Evolutionary conservation across 2,329 filamentous ascomycete genomes (phyloP).

Genomic region (Fusarium clavum): DNA sequence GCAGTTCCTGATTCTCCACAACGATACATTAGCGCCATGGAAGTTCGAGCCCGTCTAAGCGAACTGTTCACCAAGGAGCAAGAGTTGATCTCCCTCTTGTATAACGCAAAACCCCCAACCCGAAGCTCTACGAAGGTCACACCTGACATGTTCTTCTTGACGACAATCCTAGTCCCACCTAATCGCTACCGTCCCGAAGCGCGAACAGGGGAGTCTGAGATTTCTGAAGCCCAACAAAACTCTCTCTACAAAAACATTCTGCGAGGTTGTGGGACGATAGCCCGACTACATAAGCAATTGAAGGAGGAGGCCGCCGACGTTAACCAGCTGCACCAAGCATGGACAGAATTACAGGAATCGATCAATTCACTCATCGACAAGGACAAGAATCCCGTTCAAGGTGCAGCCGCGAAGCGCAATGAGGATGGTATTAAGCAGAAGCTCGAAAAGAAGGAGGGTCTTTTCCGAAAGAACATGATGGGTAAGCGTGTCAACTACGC

Average conservation of each 20-base stretch:
- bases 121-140: constrained; percentile 69
- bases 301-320: constrained; percentile 63
- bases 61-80: constrained; percentile 89
- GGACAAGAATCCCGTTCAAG: constrained; percentile 85
- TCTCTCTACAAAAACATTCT: constrained; percentile 87
- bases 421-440: constrained; percentile 98
- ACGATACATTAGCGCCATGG: constrained; percentile 83
- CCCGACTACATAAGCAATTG: constrained; percentile 71
- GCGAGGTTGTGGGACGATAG: constrained; percentile 77
- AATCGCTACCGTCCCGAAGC: constrained; percentile 93
- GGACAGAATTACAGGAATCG: constrained; percentile 84
- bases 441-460: constrained; percentile 97
- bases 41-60: constrained; percentile 82
- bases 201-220: constrained; percentile 80
- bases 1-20: constrained; percentile 57
- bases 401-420: constrained; percentile 79
- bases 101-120: constrained; percentile 75
- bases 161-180: constrained; percentile 86
- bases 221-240: constrained; percentile 91
- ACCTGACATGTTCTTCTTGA: constrained; percentile 94
- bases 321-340: constrained; percentile 82
- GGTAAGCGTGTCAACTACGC: constrained; percentile 99
- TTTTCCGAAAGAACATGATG: constrained; percentile 99
- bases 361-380: constrained; percentile 95
- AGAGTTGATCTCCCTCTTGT: constrained; percentile 86